Conservation (phyloP, 176 grass and related monocot genomes). For the Chrysopogon serrulatus region DNA sequence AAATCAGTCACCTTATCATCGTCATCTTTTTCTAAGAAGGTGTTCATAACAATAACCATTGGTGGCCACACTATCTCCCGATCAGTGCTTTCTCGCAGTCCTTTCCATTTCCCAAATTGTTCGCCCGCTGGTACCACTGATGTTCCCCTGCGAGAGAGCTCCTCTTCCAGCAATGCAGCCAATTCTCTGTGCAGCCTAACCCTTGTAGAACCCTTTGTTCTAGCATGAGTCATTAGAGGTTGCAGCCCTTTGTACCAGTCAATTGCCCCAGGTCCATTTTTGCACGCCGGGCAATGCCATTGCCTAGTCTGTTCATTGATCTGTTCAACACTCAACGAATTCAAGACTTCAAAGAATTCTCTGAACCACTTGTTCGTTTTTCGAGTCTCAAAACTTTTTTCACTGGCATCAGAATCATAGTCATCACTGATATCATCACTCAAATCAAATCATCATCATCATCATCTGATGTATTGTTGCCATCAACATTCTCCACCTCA, state of each 20-base stretch:
- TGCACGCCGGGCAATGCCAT: constrained; percentile 82
- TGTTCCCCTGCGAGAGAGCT: constrained; percentile 64
- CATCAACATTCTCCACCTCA: constrained; percentile 29
- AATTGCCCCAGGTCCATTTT: constrained; percentile 91
- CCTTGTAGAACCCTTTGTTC: constrained; percentile 69
- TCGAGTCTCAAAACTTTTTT: constrained; percentile 60
- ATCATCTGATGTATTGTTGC: constrained; percentile 36
- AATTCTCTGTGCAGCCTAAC: constrained; percentile 87
- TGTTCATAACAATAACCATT: constrained; percentile 94
- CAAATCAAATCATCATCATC: constrained; percentile 65
- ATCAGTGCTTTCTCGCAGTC: constrained; percentile 50
- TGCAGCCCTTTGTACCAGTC: constrained; percentile 91
- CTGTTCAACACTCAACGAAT: constrained; percentile 54
- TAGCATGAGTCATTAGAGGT: constrained; percentile 73
- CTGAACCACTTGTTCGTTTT: constrained; percentile 82
- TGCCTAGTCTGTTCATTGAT: constrained; percentile 55
- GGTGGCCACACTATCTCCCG: constrained; percentile 85
- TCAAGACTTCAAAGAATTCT: constrained; percentile 58
- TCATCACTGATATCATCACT: constrained; percentile 64
- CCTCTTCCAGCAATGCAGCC: constrained; percentile 68
- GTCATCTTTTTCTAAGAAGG: constrained; percentile 58
- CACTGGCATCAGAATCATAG: constrained; percentile 70
- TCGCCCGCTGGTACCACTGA: constrained; percentile 63
- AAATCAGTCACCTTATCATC: constrained; percentile 62
- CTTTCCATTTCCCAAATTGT: constrained; percentile 87